Conservation (phyloP, 176 grass and related monocot species). For the Oryza longistaminata region DNA sequence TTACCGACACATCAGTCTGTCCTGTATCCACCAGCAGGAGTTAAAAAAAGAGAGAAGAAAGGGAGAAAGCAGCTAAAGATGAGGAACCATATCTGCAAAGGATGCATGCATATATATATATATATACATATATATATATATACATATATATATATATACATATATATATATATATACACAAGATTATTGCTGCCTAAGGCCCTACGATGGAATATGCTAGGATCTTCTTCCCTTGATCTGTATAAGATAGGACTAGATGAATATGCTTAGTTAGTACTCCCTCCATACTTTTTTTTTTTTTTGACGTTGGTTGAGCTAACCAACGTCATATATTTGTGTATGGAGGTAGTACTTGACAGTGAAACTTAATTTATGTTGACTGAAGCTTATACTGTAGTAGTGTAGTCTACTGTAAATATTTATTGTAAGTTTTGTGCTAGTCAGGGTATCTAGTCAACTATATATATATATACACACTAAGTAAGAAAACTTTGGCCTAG, state of each 20-base stretch:
- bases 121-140: neutral
- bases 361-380: neutral
- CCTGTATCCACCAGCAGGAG: conserved; percentile 19
- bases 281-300: no score
- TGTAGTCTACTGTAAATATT: neutral
- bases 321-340: no score
- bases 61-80: neutral
- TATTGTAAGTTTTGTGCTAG: neutral
- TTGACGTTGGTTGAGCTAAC: no score
- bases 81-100: conserved; percentile 26
- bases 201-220: conserved; percentile 28
- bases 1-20: conserved; percentile 1
- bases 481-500: neutral
- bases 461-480: neutral
- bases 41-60: neutral
- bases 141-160: neutral
- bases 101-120: neutral
- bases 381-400: no score
- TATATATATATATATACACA: neutral
- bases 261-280: no score
- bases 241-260: neutral
- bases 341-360: no score
- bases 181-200: neutral
- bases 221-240: conserved; percentile 19
- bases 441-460: neutral